Conservation (phyloP, 306 rosid genomes). For the Fragaria ananassa region DNA sequence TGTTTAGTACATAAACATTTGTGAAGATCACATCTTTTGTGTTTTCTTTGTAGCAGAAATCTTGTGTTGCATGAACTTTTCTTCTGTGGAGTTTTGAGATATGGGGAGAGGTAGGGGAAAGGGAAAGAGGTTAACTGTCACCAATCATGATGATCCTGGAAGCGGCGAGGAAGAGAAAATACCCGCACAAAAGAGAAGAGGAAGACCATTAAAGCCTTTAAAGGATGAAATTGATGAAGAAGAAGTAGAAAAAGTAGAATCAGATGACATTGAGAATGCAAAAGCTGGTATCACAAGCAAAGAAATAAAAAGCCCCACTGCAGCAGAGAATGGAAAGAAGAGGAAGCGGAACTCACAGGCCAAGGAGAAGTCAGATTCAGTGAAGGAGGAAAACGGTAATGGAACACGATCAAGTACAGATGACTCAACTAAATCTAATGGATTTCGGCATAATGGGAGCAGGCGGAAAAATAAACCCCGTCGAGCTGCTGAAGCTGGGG, state of each 20-base stretch:
- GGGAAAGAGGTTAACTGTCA: constrained; percentile 41
- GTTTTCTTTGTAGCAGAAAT: constrained; percentile 37
- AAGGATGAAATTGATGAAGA: constrained; percentile 50
- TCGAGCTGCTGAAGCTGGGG: constrained; percentile 89
- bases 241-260: constrained; percentile 39
- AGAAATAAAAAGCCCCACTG: constrained; percentile 31
- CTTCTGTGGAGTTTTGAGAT: constrained; percentile 35
- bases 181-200: constrained; percentile 51
- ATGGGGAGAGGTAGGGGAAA: constrained; percentile 62
- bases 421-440: constrained; percentile 40
- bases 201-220: constrained; percentile 49
- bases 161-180: constrained; percentile 55
- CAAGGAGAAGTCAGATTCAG: constrained; percentile 41
- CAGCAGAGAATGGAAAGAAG: constrained; percentile 50
- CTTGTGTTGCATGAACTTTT: constrained; percentile 44
- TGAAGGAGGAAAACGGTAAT: constrained; percentile 40
- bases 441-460: constrained; percentile 83
- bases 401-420: constrained; percentile 37
- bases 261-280: constrained; percentile 36
- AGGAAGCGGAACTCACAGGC: constrained; percentile 40
- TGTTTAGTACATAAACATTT: not conserved
- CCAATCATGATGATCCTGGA: constrained; percentile 46
- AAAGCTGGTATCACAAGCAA: constrained; percentile 27
- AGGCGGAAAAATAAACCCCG: constrained; percentile 83
- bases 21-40: not conserved